Evolutionary conservation across 768 basidiomycete species (phyloP), one percentile per base, ranked within the genome.

Genomic region (Lactarius akahatsu): DNA sequence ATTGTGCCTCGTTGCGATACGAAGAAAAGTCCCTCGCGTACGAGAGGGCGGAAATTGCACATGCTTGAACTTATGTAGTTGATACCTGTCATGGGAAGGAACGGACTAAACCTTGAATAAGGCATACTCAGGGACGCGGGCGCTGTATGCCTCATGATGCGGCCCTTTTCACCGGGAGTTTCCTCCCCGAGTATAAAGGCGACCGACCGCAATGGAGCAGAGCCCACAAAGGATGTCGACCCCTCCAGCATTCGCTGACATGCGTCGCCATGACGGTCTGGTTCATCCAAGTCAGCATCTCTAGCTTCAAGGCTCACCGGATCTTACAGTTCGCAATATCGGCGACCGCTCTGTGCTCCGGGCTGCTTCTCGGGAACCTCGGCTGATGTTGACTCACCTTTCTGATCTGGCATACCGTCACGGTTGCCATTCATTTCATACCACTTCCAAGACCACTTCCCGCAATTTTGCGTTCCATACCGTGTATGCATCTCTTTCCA

Each of bases 61-160:
- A 26, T 15, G 26, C 6, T 28, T 52, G 50, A 26, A 26, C 50
- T 52, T 52, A 15, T 52, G 50, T 52, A 52, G 50, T 15, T 23
- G 47, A 50, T 28, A 6, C 4, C 23, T 13, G 47, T 50, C 47
- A 23, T 47, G 45, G 4, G 10, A 2, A 10, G n/a, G 4, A 47
- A 4, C n/a, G 10, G 23, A 11, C 15, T 15, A 50, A 28, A 15
- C 2, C 50, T 52, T 26, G 23, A 28, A 26, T 52, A 52, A 26
- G 50, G 50, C 50, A 26, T 15, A 52, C 50, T 52, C 50, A 52
- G 50, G 50, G 26, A 52, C 50, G 13, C 50, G 50, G 50, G 50
- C 50, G 50, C 50, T 52, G 50, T 52, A 52, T 52, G 50, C n/a
- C n/a, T 15, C 50, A 16, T 9, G 26, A 26, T 38, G 36, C 36